Evolutionary conservation across 2,329 filamentous ascomycete genomes (phyloP), one percentile per base, ranked within the genome.

Genomic region (Aspergillus tubingensis): DNA sequence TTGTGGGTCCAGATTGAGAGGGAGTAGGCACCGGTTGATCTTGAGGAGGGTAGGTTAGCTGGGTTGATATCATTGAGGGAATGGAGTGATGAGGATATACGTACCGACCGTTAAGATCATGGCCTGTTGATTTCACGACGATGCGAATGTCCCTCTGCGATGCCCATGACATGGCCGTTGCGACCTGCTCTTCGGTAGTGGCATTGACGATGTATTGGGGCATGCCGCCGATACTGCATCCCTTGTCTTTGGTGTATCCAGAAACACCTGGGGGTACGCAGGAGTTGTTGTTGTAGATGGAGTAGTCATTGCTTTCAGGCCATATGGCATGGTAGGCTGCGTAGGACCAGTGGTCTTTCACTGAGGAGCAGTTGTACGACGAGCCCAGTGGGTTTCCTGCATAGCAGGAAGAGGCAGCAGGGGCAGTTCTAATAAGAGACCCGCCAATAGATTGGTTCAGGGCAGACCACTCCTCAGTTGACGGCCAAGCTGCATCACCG

Each of bases 1-100:
- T 77, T 69, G 62, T 81, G 79, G 2, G 78, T 82, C 81, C 80
- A 82, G 52, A 83, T 74, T 17, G 75, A 78, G 1, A 83, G 65
- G 0, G 79, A 74, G 6, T 79, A 80, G 1, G 74, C 74, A 11
- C 80, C 80, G 1, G 72, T 74, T 0, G 78, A 78, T 52, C 79
- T 78, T 3, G 8, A 1, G 7, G 21, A 13, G 15, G 15, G n/a
- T 8, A 30, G 8, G 36, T 50, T 25, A 51, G 47, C 8, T 15
- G 3, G 1, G 3, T 3, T 19, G 6, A 4, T 5, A 4, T 30
- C 27, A 5, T 30, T 30, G 27, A 30, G 27, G 0, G 2, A 5
- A 5, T 5, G 23, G 2, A 5, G 6, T 13, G 7, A 30, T 13
- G 3, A 13, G 10, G 8, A 4, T 2, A 3, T 19, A 54, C 65